phyloP scores from a whole-genome alignment of 495 filamentous ascomycete genomes.

The Neurospora africana region DNA sequence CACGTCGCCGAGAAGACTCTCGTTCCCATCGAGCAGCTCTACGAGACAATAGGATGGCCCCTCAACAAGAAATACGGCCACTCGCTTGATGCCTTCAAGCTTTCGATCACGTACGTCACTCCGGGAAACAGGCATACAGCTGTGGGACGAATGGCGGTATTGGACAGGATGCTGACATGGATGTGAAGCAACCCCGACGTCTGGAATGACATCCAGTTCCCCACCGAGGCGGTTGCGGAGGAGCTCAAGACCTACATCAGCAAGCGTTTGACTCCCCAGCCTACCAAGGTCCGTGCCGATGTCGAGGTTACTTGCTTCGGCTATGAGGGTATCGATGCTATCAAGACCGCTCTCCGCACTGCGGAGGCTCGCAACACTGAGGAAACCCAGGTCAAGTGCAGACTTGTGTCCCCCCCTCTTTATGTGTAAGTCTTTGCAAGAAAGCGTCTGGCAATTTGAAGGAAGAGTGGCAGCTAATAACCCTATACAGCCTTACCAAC shows the following conservation, averaged over 20 bases:
- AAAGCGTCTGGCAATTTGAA: background rate
- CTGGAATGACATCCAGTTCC: conserved; percentile 86
- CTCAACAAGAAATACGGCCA: conserved; percentile 96
- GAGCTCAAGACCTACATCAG: conserved; percentile 88
- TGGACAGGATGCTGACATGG: conserved; percentile 1
- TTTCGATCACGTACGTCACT: conserved; percentile 78
- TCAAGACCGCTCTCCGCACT: conserved; percentile 78
- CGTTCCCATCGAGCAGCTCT: conserved; percentile 84
- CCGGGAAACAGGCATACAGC: background rate
- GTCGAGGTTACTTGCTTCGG: conserved; percentile 97
- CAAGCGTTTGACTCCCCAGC: conserved; percentile 92
- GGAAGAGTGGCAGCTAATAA: background rate
- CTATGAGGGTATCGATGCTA: conserved; percentile 96
- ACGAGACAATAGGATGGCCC: conserved; percentile 91
- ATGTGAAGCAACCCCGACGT: conserved; percentile 74
- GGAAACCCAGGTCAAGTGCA: conserved; percentile 91
- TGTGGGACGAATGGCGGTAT: background rate
- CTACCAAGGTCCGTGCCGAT: conserved; percentile 95
- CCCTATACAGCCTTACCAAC: conserved; percentile 49
- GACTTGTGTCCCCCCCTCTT: conserved; percentile 87
- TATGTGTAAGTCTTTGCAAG: conserved; percentile 51
- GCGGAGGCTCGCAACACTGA: conserved; percentile 81
- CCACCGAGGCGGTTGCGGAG: conserved; percentile 69
- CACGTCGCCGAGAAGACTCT: conserved; percentile 96
- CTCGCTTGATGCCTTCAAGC: conserved; percentile 94